These are phyloP conservation scores for Calonectria pteridis DNA, from an alignment of 2,329 filamentous ascomycete genomes.

Conservation along the genomic window DNA sequence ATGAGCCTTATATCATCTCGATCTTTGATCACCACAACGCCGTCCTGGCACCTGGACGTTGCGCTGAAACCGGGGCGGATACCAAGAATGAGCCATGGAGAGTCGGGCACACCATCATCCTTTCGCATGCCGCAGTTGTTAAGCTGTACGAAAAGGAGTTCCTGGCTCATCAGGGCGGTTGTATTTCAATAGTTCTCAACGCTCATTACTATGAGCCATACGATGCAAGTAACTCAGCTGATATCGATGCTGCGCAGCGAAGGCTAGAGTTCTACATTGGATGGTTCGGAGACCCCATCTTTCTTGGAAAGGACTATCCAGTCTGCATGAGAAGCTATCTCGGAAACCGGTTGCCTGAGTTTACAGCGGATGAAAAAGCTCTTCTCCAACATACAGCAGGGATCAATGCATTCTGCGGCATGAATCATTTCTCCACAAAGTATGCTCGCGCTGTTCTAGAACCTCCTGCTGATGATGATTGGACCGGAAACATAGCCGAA, in stretches of 20 bases:
- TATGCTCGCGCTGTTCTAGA: conserved; percentile 41
- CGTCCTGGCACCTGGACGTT: conserved; percentile 32
- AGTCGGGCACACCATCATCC: conserved; percentile 34
- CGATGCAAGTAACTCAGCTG: conserved; percentile 14
- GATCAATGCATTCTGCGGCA: conserved; percentile 48
- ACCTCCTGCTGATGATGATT: conserved; percentile 38
- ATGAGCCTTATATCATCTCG: conserved; percentile 45
- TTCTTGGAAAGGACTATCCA: conserved; percentile 40
- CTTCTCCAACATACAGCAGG: conserved; percentile 26
- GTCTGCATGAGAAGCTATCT: conserved; percentile 33
- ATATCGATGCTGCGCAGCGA: conserved; percentile 29
- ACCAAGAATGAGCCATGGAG: conserved; percentile 38
- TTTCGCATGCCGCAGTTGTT: conserved; percentile 33
- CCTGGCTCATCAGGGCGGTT: conserved; percentile 23
- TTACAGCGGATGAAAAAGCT: conserved; percentile 27
- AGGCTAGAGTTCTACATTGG: conserved; percentile 37
- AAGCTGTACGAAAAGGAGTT: conserved; percentile 32
- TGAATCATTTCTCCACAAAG: conserved; percentile 52
- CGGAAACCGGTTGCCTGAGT: conserved; percentile 34
- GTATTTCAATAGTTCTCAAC: conserved; percentile 38
- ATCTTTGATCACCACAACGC: conserved; percentile 41
- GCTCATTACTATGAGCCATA: conserved; percentile 40
- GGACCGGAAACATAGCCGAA: conserved; percentile 35
- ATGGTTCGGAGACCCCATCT: conserved; percentile 41
- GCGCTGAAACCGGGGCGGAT: conserved; percentile 8